Conservation (phyloP, 2,329 filamentous ascomycete species). For the Ambrosiella beaveri region DNA sequence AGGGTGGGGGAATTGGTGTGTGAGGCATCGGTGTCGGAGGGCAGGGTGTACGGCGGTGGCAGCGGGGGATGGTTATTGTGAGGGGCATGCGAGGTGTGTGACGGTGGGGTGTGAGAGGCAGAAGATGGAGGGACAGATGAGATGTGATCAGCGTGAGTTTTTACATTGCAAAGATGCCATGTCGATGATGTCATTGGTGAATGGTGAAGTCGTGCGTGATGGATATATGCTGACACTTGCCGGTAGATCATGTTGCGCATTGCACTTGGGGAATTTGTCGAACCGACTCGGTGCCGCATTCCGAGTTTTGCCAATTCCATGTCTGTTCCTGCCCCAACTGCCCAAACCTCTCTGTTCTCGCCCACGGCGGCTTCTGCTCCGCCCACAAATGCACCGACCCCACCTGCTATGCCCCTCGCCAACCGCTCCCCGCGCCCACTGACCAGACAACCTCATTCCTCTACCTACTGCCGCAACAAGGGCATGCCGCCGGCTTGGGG, state of each 20-base stretch:
- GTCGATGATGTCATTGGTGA: background rate
- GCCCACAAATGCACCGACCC: background rate
- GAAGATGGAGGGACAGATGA: background rate
- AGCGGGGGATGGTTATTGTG: background rate
- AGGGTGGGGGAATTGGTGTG: conserved; percentile 5
- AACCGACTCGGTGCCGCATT: background rate
- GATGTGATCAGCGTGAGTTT: background rate
- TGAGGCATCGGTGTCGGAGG: background rate
- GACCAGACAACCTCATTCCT: background rate
- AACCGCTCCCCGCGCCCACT: background rate
- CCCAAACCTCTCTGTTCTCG: background rate
- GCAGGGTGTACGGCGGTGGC: background rate
- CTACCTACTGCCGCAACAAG: background rate
- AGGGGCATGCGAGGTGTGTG: conserved; percentile 9
- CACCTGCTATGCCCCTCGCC: background rate
- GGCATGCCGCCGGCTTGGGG: background rate
- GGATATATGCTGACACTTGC: too few species aligned
- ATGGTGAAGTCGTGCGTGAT: background rate
- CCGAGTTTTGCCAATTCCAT: background rate
- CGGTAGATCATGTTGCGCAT: background rate
- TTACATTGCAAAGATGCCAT: background rate
- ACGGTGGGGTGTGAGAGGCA: conserved; percentile 4
- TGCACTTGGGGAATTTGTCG: background rate
- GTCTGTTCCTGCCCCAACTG: background rate
- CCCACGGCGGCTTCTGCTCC: background rate